phyloP scores from a whole-genome alignment of 805 yeast species.

The Blastobotrys americana region DNA sequence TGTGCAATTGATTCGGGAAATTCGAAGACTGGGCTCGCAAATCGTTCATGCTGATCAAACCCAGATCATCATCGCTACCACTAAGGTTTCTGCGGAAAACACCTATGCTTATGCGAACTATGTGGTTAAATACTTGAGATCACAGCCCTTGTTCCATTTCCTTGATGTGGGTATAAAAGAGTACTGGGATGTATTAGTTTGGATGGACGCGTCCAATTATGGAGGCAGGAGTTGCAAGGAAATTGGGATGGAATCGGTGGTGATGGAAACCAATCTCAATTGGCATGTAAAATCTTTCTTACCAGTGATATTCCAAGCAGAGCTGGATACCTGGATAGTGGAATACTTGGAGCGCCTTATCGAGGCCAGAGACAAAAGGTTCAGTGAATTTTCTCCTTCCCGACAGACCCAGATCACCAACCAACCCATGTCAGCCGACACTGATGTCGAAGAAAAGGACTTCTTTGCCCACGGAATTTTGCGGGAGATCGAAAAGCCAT shows the following conservation, averaged over 20 bases:
- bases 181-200: slow-evolving; percentile 88
- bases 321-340: slow-evolving; percentile 81
- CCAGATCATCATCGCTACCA: slow-evolving; percentile 63
- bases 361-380: slow-evolving; percentile 42
- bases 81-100: slow-evolving; percentile 71
- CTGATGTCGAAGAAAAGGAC: slow-evolving; percentile 33
- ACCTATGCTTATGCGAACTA: slow-evolving; percentile 89
- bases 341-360: slow-evolving; percentile 66
- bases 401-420: slow-evolving; percentile 64
- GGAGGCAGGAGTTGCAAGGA: slow-evolving; percentile 51
- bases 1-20: slow-evolving; percentile 72
- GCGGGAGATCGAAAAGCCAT: slow-evolving; percentile 51
- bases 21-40: slow-evolving; percentile 67
- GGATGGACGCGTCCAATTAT: slow-evolving; percentile 90
- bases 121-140: slow-evolving; percentile 64
- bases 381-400: slow-evolving; percentile 41
- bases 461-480: slow-evolving; percentile 31
- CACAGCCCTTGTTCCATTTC: slow-evolving; percentile 75
- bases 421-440: slow-evolving; percentile 11
- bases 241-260: slow-evolving; percentile 21
- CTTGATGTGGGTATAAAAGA: slow-evolving; percentile 64
- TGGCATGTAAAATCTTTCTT: slow-evolving; percentile 78
- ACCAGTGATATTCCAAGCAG: slow-evolving; percentile 68
- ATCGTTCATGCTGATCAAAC: slow-evolving; percentile 77
- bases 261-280: slow-evolving; percentile 40